Base-by-base conservation (phyloP, 768 basidiomycete genomes). In the Lactifluus pinguis region DNA sequence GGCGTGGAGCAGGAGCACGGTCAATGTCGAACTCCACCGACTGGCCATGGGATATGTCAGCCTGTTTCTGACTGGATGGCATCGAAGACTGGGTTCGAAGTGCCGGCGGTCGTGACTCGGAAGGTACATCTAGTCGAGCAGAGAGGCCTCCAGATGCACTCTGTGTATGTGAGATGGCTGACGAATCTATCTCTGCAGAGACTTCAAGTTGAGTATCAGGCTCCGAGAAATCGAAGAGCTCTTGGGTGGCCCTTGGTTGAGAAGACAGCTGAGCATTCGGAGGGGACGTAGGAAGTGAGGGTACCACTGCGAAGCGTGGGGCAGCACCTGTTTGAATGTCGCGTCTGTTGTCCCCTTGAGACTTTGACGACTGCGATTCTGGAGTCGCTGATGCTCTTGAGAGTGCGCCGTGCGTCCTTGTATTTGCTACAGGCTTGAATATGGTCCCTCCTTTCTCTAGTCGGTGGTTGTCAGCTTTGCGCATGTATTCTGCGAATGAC, bases 381-480 rank as follows among this genome's bases (percentile, higher is more conserved):
- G 67, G 68, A 14, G 64, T 59, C 6, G 56, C 64, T n/a, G 72
- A 71, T 2, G 54, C 45, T 29, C 52, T 62, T 65, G 47, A 62
- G 59, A 15, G 64, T 64, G 13, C 58, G 53, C 30, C 10, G 10
- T 84, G 82, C 14, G 78, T 66, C 50, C 85, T 77, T 9, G 80
- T 72, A 68, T 83, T 85, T 14, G 74, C 76, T 4, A 86, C 77
- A n/a, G 87, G 87, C 68, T 79, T 80, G 66, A 90, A 90, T 56
- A 88, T 70, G 6, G 83, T 78, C 8, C 79, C 76, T 15, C 87
- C 87, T 69, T 90, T 90, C 69, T 89, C 87, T 90, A 66, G 10
- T 32, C 19, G 56, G 52, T 19, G 44, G 14, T 44, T 13, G 19
- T 54, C 3, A 65, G 50, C 57, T 64, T 8, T 49, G 54, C n/a